A percentile compares a stretch with the other conserved stretches of the same genome.
These are phyloP conservation scores for Maudiozyma saulgeensis DNA, from an alignment of 805 yeast species.

Conservation along the genomic window DNA sequence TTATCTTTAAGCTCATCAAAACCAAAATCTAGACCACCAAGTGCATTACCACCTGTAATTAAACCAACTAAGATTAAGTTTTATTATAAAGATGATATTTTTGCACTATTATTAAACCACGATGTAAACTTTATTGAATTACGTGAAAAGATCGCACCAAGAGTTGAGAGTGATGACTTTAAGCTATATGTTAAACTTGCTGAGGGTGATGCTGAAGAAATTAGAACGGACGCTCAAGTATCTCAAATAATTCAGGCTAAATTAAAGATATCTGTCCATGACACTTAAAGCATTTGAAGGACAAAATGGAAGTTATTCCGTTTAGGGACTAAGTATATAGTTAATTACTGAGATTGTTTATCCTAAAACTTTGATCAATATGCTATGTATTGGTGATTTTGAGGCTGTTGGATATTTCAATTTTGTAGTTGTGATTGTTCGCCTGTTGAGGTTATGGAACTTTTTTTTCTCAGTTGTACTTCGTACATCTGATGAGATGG, in stretches of 20 bases:
- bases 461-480: neutral
- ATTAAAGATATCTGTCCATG: slow-evolving; percentile 30
- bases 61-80: slow-evolving; percentile 52
- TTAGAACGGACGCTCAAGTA: slow-evolving; percentile 28
- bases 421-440: too few relatives aligned
- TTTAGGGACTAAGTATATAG: too few relatives aligned
- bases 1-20: slow-evolving; percentile 14
- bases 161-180: slow-evolving; percentile 36
- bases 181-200: slow-evolving; percentile 28
- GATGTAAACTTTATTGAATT: slow-evolving; percentile 41
- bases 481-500: too few relatives aligned
- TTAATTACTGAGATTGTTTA: too few relatives aligned
- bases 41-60: slow-evolving; percentile 18
- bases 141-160: slow-evolving; percentile 40
- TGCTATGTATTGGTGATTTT: too few relatives aligned
- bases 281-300: neutral
- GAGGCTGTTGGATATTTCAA: too few relatives aligned
- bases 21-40: slow-evolving; percentile 25
- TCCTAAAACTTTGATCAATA: too few relatives aligned
- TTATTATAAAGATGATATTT: slow-evolving; percentile 72
- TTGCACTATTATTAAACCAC: slow-evolving; percentile 52
- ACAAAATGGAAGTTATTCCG: neutral
- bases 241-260: slow-evolving; percentile 28
- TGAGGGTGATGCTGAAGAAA: slow-evolving; percentile 28
- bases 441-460: neutral